phyloP scores from a whole-genome alignment of 805 yeast species.

The Yamadazyma tumulicola region DNA sequence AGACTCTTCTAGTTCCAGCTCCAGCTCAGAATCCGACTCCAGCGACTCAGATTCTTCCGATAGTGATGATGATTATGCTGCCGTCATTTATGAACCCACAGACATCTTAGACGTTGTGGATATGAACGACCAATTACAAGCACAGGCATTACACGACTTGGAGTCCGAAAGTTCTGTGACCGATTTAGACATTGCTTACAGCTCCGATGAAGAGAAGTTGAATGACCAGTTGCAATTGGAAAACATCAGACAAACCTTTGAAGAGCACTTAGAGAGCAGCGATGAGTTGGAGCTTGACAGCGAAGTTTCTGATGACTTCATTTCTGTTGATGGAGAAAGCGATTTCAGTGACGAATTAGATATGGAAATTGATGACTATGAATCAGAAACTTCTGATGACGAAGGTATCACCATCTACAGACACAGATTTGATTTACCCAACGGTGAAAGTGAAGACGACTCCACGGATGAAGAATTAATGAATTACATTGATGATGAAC shows the following conservation, averaged over 20 bases:
- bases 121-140: conserved; percentile 38
- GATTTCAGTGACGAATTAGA: conserved; percentile 18
- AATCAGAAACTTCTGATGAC: conserved; percentile 30
- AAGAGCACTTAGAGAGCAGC: conserved; percentile 30
- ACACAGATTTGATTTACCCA: conserved; percentile 39
- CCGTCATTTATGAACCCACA: conserved; percentile 22
- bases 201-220: conserved; percentile 26
- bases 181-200: conserved; percentile 23
- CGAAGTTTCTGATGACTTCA: conserved; percentile 15
- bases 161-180: conserved; percentile 18
- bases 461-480: conserved; percentile 36
- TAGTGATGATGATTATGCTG: conserved; percentile 11
- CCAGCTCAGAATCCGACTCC: conserved; percentile 4
- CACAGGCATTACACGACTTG: conserved; percentile 20
- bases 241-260: conserved; percentile 33
- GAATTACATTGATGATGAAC: conserved; percentile 18
- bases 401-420: conserved; percentile 43
- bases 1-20: conserved; percentile 5
- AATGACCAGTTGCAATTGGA: conserved; percentile 34
- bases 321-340: conserved; percentile 31
- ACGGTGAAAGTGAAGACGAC: conserved; percentile 26
- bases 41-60: conserved; percentile 4
- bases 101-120: conserved; percentile 33
- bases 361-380: conserved; percentile 20
- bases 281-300: conserved; percentile 23